Evolutionary conservation across 305 asterid genomes (phyloP).

Genomic region (Salvia sclarea): DNA sequence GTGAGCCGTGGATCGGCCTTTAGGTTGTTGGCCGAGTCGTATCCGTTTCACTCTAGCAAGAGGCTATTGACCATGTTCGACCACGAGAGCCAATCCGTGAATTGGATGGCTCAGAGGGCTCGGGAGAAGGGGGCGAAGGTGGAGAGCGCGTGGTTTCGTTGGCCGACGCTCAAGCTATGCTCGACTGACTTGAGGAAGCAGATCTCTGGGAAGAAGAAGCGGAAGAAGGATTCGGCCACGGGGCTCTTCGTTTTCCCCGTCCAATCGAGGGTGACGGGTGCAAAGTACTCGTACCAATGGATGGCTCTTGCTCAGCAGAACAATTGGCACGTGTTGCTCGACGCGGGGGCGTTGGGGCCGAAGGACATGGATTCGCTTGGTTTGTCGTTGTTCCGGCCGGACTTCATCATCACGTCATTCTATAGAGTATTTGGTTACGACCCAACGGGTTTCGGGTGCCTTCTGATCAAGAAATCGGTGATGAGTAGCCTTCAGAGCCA

Average conservation of each 20-base stretch:
- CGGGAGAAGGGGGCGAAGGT: slow-evolving; percentile 95
- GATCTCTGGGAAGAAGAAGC: slow-evolving; percentile 68
- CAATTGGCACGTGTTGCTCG: slow-evolving; percentile 96
- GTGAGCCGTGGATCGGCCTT: slow-evolving; percentile 96
- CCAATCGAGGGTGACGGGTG: slow-evolving; percentile 94
- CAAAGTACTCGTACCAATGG: slow-evolving; percentile 97
- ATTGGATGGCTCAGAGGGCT: slow-evolving; percentile 93
- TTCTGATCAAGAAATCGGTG: slow-evolving; percentile 87
- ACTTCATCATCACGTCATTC: slow-evolving; percentile 88
- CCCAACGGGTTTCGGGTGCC: slow-evolving; percentile 97
- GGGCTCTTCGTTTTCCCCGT: slow-evolving; percentile 97
- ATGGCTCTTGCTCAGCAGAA: slow-evolving; percentile 99
- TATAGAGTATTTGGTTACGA: slow-evolving; percentile 92
- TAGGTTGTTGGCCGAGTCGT: slow-evolving; percentile 81
- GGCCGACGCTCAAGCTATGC: slow-evolving; percentile 97
- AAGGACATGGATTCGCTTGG: slow-evolving; percentile 99
- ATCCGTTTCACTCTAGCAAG: slow-evolving; percentile 87
- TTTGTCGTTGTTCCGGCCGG: slow-evolving; percentile 85
- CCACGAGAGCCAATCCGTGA: slow-evolving; percentile 95
- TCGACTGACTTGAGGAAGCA: slow-evolving; percentile 88
- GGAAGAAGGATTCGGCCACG: slow-evolving; percentile 78
- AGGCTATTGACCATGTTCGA: slow-evolving; percentile 92
- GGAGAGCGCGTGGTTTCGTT: slow-evolving; percentile 88
- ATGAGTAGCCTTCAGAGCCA: slow-evolving; percentile 81
- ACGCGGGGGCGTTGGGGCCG: slow-evolving; percentile 96